Conservation (phyloP, 306 rosid genomes). For the Sicyos baderoa region DNA sequence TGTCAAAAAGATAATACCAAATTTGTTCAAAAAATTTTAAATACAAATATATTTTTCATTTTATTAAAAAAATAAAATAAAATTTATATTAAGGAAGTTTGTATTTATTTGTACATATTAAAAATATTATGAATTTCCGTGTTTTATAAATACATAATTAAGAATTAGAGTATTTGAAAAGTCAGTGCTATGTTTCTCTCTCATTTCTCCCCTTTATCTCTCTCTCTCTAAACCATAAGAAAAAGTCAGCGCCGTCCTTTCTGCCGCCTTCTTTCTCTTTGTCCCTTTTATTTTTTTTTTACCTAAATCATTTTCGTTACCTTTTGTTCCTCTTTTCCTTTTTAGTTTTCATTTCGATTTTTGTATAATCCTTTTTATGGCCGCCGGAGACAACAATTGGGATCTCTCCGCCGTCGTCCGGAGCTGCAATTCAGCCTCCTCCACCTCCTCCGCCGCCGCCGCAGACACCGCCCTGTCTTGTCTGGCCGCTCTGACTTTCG, state of each 20-base stretch:
- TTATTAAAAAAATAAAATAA: background rate
- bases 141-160: conserved; percentile 17
- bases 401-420: conserved; percentile 73
- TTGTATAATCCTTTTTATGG: background rate
- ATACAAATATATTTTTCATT: too few relatives aligned
- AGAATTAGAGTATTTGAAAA: conserved; percentile 6
- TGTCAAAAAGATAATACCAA: background rate
- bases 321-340: too few relatives aligned
- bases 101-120: background rate
- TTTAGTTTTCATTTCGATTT: background rate
- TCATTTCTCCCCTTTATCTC: background rate
- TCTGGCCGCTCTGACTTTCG: conserved; percentile 24
- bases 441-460: background rate
- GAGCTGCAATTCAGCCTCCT: conserved; percentile 34
- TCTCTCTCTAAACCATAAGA: background rate
- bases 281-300: background rate
- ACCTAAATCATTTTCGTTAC: background rate
- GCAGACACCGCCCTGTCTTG: conserved; percentile 24
- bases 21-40: background rate
- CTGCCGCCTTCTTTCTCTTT: conserved; percentile 13
- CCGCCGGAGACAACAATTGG: conserved; percentile 42
- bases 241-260: conserved; percentile 64
- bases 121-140: background rate
- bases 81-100: background rate
- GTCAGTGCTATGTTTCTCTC: conserved; percentile 16